Base-by-base conservation (phyloP, 83 land plant species). In the Diphasiastrum complanatum region DNA sequence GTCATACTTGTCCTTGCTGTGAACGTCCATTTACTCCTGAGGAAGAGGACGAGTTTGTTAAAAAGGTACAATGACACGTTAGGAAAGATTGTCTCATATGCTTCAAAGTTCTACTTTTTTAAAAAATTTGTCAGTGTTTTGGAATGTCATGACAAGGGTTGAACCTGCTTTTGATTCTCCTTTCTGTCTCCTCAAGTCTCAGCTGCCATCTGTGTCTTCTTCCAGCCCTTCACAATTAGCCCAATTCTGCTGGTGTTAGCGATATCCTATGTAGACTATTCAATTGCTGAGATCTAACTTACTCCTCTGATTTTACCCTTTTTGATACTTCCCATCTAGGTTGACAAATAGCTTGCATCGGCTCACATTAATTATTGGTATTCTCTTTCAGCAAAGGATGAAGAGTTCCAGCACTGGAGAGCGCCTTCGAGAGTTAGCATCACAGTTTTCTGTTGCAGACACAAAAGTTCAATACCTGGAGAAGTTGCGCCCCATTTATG, bases 11-110 rank as follows among this genome's bases (percentile, higher is more conserved):
- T 60, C 99, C 99, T 5, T 89, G 97, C 67, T 95, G 99, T 77
- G 99, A 95, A 63, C 88, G 99, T 33, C 77, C 87, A 19, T 95
- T 95, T 51, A 73, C 86, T 33, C 79, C 89, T 50, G 84, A 84
- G 54, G 99, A 95, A 71, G 99, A 89, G 71, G 92, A 86, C 68
- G 80, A 95, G n/a, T 95, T 95, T 86, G 85, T 95, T 35, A 77
- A 64, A 51, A 95, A 95, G 92, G 99, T 89, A 50, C 6, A 48
- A 70, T 10, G 5, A 11, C 23, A 56, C 67, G 33, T 51, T 51
- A n/a, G n/a, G 53, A 41, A 3, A 5, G 55, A 33, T 31, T 10
- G 12, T 64, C 34, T 63, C 33, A 32, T 23, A 26, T 33, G 22
- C 31, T 1, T 49, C 23, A 4, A 28, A 18, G 25, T 27, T 28